Evolutionary conservation across 2,329 filamentous ascomycete species (phyloP).

Genomic region (Delphinella strobiligena): DNA sequence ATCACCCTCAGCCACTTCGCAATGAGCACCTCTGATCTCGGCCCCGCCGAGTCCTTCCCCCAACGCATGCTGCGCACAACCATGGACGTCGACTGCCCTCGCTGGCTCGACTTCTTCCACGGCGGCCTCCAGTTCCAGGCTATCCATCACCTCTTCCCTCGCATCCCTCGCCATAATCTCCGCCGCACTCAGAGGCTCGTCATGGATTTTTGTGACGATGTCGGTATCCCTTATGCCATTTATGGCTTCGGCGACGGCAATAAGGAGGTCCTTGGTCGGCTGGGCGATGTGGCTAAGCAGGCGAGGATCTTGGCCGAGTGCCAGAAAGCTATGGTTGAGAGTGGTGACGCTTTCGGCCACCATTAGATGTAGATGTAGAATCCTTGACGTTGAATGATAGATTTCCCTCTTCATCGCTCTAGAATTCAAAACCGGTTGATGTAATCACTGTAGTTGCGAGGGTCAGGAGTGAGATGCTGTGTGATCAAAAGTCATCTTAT

Average conservation of each 20-base stretch:
- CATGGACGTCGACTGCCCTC: constrained; percentile 83
- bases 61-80: constrained; percentile 87
- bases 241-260: constrained; percentile 80
- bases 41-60: constrained; percentile 72
- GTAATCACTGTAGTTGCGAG: no score
- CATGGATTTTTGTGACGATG: constrained; percentile 69
- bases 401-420: background rate
- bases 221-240: constrained; percentile 71
- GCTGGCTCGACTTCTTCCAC: constrained; percentile 82
- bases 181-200: constrained; percentile 63
- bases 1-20: constrained; percentile 84
- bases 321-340: constrained; percentile 26
- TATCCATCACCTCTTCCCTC: constrained; percentile 74
- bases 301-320: constrained; percentile 17
- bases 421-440: no score
- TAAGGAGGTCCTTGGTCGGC: constrained; percentile 61
- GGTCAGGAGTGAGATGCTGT: no score
- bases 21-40: constrained; percentile 82
- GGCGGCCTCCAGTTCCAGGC: constrained; percentile 84
- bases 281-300: constrained; percentile 59
- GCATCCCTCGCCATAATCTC: constrained; percentile 76
- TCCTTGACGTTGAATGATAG: no score
- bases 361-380: background rate
- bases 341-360: constrained; percentile 17
- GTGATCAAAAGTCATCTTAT: no score